Conservation (phyloP, 352 stramenopile genomes). For the Phytophthora citricola region DNA sequence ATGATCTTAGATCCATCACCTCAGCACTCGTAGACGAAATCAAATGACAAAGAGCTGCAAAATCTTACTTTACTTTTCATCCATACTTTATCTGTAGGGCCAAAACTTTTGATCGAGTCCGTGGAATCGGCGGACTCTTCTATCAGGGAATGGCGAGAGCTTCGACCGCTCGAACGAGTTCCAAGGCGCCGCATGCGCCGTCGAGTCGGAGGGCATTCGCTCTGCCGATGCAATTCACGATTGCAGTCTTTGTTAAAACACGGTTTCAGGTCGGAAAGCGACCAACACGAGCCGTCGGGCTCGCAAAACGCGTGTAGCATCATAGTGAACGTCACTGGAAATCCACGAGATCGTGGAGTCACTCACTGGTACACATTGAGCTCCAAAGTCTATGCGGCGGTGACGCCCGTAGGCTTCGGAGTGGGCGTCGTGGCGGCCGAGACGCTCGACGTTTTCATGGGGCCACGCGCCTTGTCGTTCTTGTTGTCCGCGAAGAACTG, state of each 20-base stretch:
- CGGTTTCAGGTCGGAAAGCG: background rate
- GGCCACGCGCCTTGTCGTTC: slow-evolving; percentile 49
- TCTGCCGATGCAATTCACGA: slow-evolving; percentile 34
- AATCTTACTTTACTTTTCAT: slow-evolving; percentile 56
- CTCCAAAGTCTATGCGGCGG: slow-evolving; percentile 39
- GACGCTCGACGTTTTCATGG: slow-evolving; percentile 43
- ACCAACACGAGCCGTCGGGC: slow-evolving; percentile 28
- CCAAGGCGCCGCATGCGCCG: slow-evolving; percentile 34
- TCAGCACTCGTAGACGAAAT: no score
- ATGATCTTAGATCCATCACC: background rate
- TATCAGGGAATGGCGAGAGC: slow-evolving; percentile 32
- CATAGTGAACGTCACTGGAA: slow-evolving; percentile 11
- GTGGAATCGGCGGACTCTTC: slow-evolving; percentile 41
- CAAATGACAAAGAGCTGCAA: slow-evolving; percentile 12
- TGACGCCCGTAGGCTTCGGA: slow-evolving; percentile 55
- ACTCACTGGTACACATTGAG: slow-evolving; percentile 30
- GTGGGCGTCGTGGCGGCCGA: slow-evolving; percentile 40
- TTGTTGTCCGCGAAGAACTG: slow-evolving; percentile 75
- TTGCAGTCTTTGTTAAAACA: slow-evolving; percentile 25
- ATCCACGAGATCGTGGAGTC: slow-evolving; percentile 14
- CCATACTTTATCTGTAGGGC: slow-evolving; percentile 51
- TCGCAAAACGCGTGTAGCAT: slow-evolving; percentile 9
- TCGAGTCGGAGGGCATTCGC: slow-evolving; percentile 29
- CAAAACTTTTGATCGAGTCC: slow-evolving; percentile 43
- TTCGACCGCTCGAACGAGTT: slow-evolving; percentile 15